Conservation (phyloP, 805 yeast genomes). For the Teunomyces lycoperdinae region DNA sequence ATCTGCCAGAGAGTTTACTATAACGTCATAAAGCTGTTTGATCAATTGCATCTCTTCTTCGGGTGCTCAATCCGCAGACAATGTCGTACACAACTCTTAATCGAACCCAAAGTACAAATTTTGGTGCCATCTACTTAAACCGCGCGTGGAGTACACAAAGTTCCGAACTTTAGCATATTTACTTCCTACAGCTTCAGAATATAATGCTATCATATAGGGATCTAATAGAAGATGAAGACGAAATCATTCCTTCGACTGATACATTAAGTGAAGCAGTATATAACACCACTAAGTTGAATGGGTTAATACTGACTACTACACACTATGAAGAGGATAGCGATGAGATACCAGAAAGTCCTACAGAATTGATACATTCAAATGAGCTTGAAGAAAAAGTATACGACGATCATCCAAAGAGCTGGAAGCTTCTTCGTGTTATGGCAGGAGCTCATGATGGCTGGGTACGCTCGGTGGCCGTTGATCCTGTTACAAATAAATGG, state of each 20-base stretch:
- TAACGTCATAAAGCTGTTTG: background rate
- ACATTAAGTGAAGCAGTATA: constrained; percentile 32
- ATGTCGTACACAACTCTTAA: too few species aligned
- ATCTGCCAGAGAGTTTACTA: background rate
- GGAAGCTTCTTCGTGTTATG: constrained; percentile 72
- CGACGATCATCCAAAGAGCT: constrained; percentile 20
- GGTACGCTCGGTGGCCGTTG: constrained; percentile 79
- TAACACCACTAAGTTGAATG: constrained; percentile 20
- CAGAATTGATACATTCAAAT: background rate
- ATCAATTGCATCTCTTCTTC: background rate
- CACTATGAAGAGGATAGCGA: constrained; percentile 1
- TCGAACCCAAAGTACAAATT: too few species aligned
- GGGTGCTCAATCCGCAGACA: too few species aligned
- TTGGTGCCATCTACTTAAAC: too few species aligned
- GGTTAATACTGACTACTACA: background rate
- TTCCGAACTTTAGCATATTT: too few species aligned
- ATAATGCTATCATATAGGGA: constrained; percentile 1
- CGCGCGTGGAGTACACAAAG: background rate
- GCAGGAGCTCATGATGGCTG: constrained; percentile 89
- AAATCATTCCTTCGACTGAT: constrained; percentile 27
- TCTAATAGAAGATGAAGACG: constrained; percentile 1
- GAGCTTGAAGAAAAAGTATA: constrained; percentile 1
- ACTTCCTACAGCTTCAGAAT: background rate
- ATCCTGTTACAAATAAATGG: constrained; percentile 80
- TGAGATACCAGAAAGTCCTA: background rate